Conservation (phyloP, 805 yeast genomes). For the Cyberlindnera euphorbiiphila region DNA sequence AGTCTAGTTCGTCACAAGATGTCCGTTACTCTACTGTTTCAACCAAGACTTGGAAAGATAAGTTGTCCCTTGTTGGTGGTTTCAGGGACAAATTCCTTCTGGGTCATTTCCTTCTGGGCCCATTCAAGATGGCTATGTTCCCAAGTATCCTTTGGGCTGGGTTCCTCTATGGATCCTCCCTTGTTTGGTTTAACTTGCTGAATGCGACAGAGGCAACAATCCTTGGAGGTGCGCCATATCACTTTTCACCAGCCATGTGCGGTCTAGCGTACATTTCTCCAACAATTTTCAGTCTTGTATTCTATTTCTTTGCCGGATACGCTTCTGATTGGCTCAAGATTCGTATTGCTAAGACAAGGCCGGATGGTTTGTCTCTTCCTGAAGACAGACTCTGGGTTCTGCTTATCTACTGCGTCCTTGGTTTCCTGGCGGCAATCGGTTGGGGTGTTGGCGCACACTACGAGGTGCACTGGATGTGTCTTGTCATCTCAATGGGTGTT, state of each 20-base stretch:
- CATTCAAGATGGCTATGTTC: conserved; percentile 39
- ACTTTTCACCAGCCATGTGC: conserved; percentile 41
- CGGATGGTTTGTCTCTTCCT: conserved; percentile 48
- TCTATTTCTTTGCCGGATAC: conserved; percentile 45
- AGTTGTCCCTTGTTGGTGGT: conserved; percentile 40
- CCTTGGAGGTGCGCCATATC: conserved; percentile 45
- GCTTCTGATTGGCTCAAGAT: conserved; percentile 49
- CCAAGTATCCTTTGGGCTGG: conserved; percentile 61
- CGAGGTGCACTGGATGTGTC: conserved; percentile 50
- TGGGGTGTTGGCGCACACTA: conserved; percentile 64
- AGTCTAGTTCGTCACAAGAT: conserved; percentile 2
- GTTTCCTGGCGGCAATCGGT: conserved; percentile 51
- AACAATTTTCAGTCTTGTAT: conserved; percentile 40
- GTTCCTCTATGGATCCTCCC: conserved; percentile 44
- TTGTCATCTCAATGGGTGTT: conserved; percentile 50
- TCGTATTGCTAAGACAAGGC: conserved; percentile 33
- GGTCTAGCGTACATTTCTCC: conserved; percentile 55
- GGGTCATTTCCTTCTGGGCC: conserved; percentile 33
- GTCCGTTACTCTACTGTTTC: background rate
- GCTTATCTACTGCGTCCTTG: conserved; percentile 41
- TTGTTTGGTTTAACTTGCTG: conserved; percentile 45
- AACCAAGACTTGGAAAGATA: conserved; percentile 37
- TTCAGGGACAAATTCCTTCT: conserved; percentile 30
- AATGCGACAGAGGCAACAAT: conserved; percentile 45
- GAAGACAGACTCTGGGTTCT: conserved; percentile 56